Conservation (phyloP, 306 rosid genomes). For the Rosa chinensis region DNA sequence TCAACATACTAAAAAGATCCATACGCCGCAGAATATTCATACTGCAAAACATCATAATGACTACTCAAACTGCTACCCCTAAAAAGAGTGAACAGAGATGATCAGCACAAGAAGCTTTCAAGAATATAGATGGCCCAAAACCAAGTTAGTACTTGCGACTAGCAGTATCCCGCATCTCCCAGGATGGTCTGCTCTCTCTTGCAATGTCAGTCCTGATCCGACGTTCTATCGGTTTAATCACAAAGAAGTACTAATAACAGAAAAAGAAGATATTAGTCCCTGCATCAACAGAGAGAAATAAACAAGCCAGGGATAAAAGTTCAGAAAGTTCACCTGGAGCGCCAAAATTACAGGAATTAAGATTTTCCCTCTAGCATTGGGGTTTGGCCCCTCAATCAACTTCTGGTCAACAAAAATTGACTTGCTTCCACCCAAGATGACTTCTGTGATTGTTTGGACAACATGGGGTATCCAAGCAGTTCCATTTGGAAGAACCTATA, state of each 20-base stretch:
- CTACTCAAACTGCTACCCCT: constrained; percentile 16
- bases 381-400: constrained; percentile 92
- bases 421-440: constrained; percentile 56
- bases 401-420: constrained; percentile 72
- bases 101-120: constrained; percentile 1
- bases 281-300: background rate
- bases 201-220: constrained; percentile 60
- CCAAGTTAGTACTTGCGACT: constrained; percentile 38
- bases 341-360: constrained; percentile 73
- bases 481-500: constrained; percentile 89
- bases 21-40: constrained; percentile 20
- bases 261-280: constrained; percentile 3
- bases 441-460: constrained; percentile 70
- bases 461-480: constrained; percentile 81
- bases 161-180: constrained; percentile 64
- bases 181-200: constrained; percentile 60
- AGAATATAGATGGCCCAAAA: constrained; percentile 5
- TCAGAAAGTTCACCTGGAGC: constrained; percentile 55
- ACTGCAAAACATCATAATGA: constrained; percentile 25
- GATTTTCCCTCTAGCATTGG: constrained; percentile 71
- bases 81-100: background rate
- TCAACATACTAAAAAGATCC: constrained; percentile 22
- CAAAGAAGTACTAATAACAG: constrained; percentile 53
- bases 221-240: constrained; percentile 65
- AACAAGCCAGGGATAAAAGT: background rate